Conservation (phyloP, 2,329 filamentous ascomycete species). For the Clarireedia homoeocarpa region DNA sequence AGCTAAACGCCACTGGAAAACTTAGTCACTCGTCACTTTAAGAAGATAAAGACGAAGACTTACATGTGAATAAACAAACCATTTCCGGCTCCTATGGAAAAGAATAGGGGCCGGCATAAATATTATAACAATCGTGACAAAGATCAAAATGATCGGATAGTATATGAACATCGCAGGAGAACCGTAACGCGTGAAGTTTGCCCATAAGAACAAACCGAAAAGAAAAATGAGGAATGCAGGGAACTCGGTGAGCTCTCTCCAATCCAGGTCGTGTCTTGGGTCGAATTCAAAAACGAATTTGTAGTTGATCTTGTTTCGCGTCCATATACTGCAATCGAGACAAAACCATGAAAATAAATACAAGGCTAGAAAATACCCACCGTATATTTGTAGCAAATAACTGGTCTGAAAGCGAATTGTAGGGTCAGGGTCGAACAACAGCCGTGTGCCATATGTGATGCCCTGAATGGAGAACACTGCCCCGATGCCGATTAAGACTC, state of each 20-base stretch:
- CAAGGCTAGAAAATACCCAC: conserved; percentile 79
- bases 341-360: conserved; percentile 79
- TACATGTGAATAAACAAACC: conserved; percentile 86
- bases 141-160: conserved; percentile 76
- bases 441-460: conserved; percentile 48
- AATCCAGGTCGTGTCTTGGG: conserved; percentile 76
- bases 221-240: conserved; percentile 76
- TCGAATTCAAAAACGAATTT: conserved; percentile 96
- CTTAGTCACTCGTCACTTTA: conserved; percentile 25
- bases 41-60: conserved; percentile 30
- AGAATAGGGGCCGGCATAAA: conserved; percentile 69
- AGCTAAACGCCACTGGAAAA: conserved; percentile 66
- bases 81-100: conserved; percentile 69
- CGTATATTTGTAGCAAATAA: conserved; percentile 84
- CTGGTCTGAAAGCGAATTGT: conserved; percentile 45
- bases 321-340: conserved; percentile 77
- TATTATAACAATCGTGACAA: conserved; percentile 57
- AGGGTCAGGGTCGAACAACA: conserved; percentile 43
- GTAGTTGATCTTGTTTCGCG: conserved; percentile 83
- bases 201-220: conserved; percentile 74
- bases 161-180: conserved; percentile 66
- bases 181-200: conserved; percentile 73
- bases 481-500: conserved; percentile 61
- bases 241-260: conserved; percentile 80
- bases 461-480: conserved; percentile 59